Evolutionary conservation across 2,329 filamentous ascomycete genomes (phyloP).

Genomic region (Stachybotrys echinatus): DNA sequence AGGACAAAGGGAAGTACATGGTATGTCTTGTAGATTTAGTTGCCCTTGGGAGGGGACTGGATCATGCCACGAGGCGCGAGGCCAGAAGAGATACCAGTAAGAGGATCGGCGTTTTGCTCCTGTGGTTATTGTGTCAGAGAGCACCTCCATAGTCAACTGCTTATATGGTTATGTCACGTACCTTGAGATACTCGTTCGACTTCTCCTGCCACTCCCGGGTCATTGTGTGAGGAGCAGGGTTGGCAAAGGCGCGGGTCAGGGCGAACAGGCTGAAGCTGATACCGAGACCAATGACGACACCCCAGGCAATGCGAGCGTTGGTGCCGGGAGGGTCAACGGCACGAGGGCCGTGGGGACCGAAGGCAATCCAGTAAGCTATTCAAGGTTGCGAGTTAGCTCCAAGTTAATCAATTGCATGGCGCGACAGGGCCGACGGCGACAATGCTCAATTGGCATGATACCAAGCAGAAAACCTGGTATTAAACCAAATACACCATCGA

Average conservation of each 20-base stretch:
- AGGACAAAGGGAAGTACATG: slow-evolving; percentile 26
- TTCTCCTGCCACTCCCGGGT: slow-evolving; percentile 96
- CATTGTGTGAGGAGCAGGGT: slow-evolving; percentile 77
- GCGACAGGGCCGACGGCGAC: background rate
- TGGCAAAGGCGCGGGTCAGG: slow-evolving; percentile 65
- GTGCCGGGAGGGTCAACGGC: slow-evolving; percentile 79
- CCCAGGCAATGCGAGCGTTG: slow-evolving; percentile 70
- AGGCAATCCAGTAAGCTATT: slow-evolving; percentile 97
- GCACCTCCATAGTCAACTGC: background rate
- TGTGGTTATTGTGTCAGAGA: slow-evolving; percentile 32
- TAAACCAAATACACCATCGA: no score
- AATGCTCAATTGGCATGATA: background rate
- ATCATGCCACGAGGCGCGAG: slow-evolving; percentile 76
- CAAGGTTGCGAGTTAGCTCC: slow-evolving; percentile 6
- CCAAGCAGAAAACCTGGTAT: no score
- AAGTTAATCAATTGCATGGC: slow-evolving; percentile 6
- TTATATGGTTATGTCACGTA: slow-evolving; percentile 30
- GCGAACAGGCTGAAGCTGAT: slow-evolving; percentile 68
- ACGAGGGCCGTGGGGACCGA: slow-evolving; percentile 92
- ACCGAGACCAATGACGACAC: slow-evolving; percentile 63
- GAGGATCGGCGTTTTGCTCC: slow-evolving; percentile 79
- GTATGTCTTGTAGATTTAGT: slow-evolving; percentile 28
- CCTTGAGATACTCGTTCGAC: slow-evolving; percentile 89
- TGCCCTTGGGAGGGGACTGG: slow-evolving; percentile 58
- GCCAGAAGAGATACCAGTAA: slow-evolving; percentile 76